phyloP scores from a whole-genome alignment of 495 filamentous ascomycete species.

The Antarctomyces pellizariae region DNA sequence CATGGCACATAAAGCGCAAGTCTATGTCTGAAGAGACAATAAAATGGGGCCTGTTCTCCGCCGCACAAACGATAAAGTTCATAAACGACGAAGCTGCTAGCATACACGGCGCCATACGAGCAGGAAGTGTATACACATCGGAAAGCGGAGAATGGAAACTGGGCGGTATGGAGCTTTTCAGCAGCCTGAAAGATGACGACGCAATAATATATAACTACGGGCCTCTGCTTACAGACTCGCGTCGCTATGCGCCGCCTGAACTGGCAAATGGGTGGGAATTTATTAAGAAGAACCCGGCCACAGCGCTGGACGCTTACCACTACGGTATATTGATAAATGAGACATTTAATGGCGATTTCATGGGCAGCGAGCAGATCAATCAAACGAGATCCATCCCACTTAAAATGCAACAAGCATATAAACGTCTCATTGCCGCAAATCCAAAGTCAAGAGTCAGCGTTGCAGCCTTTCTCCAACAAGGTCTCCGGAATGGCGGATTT shows the following conservation, averaged over 20 bases:
- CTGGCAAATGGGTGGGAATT: conserved; percentile 73
- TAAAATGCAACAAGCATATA: conserved; percentile 73
- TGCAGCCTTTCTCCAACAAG: conserved; percentile 74
- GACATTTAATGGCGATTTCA: conserved; percentile 68
- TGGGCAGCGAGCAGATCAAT: conserved; percentile 46
- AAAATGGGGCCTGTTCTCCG: conserved; percentile 80
- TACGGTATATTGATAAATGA: conserved; percentile 73
- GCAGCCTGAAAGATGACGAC: conserved; percentile 87
- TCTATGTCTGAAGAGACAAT: conserved; percentile 68
- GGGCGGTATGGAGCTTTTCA: conserved; percentile 78
- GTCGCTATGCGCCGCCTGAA: conserved; percentile 66
- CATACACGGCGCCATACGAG: conserved; percentile 65
- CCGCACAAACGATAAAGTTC: conserved; percentile 84
- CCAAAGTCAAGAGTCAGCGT: conserved; percentile 71
- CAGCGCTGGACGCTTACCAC: conserved; percentile 67
- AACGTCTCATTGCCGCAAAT: conserved; percentile 64
- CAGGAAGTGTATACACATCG: conserved; percentile 68
- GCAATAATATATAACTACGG: conserved; percentile 79
- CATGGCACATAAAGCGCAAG: conserved; percentile 69
- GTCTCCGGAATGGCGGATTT: conserved; percentile 57
- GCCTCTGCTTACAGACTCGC: conserved; percentile 61
- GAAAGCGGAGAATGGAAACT: conserved; percentile 98
- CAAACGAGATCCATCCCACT: conserved; percentile 74
- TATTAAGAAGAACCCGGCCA: conserved; percentile 59
- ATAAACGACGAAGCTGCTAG: conserved; percentile 84